Evolutionary conservation across 1,284 basidiomycete species (phyloP), one percentile per base, ranked within the genome.

Genomic region (Bondarzewia mesenterica): DNA sequence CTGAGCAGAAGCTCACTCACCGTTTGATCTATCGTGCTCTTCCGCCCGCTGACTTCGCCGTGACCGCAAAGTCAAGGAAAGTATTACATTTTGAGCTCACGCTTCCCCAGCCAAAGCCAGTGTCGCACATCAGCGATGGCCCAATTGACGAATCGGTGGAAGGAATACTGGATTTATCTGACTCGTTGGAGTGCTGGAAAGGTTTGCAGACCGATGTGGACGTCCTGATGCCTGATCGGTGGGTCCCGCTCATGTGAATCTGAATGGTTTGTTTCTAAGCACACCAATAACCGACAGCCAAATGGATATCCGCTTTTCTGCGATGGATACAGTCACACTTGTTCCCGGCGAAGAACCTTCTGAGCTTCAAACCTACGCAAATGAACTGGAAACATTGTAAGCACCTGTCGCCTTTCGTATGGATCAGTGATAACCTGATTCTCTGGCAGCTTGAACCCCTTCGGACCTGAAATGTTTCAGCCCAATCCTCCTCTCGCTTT

Each of bases 1-100:
- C 57, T 18, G 58, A 68, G 50, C 72, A 72, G 51, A 67, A 57
- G 46, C 52, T 71, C 43, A 48, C 80, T 10, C 77, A 78, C 54
- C 76, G 82, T 25, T 60, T 87, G 23, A 58, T 78, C 42, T 88
- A 87, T 59, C 72, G 65, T 51, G 68, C 70, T 10, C 49, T 69
- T 16, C 44, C 47, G 5, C 16, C 47, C 23, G 6, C 7, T 26
- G 14, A 12, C 27, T n/a, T 14, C 7, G 22, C n/a, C 32, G 32
- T 21, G 43, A 22, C 44, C 16, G 38, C 23, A 22, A 40, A 43
- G 40, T 15, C 29, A 12, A 36, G 23, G 40, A 43, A 42, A n/a
- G 22, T 21, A 38, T 54, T 65, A 43, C 56, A 54, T 8, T 57
- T 67, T 21, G 63, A 66, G 49, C 48, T 62, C 18, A 48, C 52